phyloP scores from a whole-genome alignment of 2,329 filamentous ascomycete genomes.

The Aspergillus hiratsukae region DNA sequence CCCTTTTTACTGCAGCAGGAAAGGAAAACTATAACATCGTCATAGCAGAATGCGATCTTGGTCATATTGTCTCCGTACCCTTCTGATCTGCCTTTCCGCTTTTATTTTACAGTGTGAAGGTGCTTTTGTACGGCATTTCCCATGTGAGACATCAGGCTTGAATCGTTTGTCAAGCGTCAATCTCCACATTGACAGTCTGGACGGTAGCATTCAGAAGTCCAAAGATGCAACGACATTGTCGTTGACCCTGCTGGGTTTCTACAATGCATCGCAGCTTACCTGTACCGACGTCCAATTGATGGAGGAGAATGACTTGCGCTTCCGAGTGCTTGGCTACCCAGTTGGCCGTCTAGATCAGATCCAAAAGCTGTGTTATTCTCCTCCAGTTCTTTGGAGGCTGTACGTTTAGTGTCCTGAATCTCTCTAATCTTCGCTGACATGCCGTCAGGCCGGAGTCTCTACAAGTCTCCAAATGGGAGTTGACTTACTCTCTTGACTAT shows the following conservation, averaged over 20 bases:
- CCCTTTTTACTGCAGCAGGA: no score
- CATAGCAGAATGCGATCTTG: neutral
- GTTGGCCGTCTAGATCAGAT: neutral
- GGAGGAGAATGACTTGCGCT: neutral
- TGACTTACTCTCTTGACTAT: constrained; percentile 1
- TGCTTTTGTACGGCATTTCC: neutral
- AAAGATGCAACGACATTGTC: neutral
- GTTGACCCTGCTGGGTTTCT: neutral
- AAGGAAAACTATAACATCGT: no score
- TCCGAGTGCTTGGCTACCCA: constrained; percentile 1
- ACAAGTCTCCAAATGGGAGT: constrained; percentile 1
- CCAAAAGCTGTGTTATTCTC: neutral
- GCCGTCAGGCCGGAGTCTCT: neutral
- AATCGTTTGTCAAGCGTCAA: neutral
- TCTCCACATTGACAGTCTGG: neutral
- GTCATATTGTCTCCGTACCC: neutral
- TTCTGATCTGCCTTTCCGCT: neutral
- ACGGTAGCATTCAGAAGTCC: neutral
- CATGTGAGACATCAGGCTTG: neutral
- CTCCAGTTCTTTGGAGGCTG: neutral
- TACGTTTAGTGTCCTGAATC: neutral
- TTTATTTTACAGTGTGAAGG: neutral
- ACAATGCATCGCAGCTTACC: neutral
- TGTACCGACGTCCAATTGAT: neutral
- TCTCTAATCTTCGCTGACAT: neutral